A percentile compares a stretch with the other conserved stretches of the same genome.
Evolutionary conservation across 352 stramenopile species (phyloP).

Genomic region (Pythium biforme): DNA sequence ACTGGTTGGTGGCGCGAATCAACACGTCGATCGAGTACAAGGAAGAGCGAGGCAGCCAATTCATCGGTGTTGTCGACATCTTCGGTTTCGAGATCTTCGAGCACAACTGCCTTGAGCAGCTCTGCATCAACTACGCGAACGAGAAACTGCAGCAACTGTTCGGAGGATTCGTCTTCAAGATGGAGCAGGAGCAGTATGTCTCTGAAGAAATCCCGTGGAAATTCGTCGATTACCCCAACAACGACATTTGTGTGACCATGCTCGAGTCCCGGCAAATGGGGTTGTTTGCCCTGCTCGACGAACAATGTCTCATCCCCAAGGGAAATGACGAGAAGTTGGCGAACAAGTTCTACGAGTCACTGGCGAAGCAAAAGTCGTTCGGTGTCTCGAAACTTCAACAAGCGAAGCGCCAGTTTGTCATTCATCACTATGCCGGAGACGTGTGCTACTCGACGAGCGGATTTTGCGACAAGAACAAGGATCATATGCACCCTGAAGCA

Average conservation of each 20-base stretch:
- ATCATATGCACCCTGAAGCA: conserved; percentile 83
- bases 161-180: conserved; percentile 76
- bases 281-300: conserved; percentile 81
- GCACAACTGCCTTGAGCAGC: conserved; percentile 90
- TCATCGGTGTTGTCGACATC: conserved; percentile 91
- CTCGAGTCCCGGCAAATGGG: conserved; percentile 75
- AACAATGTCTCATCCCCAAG: conserved; percentile 82
- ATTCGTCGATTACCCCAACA: conserved; percentile 88
- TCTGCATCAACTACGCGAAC: conserved; percentile 90
- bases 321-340: conserved; percentile 83
- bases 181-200: conserved; percentile 85
- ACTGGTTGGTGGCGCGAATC: conserved; percentile 94
- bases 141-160: conserved; percentile 89
- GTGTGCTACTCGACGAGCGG: conserved; percentile 80
- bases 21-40: conserved; percentile 90
- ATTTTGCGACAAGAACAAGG: conserved; percentile 91
- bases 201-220: conserved; percentile 87
- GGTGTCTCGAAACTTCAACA: conserved; percentile 68
- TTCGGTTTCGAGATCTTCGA: conserved; percentile 92
- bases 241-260: conserved; percentile 75
- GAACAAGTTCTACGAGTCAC: conserved; percentile 78
- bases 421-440: conserved; percentile 84
- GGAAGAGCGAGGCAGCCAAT: conserved; percentile 61
- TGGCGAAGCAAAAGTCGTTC: conserved; percentile 68
- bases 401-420: conserved; percentile 81